Percentiles rank a stretch among this genome's conserved stretches.
Conservation (phyloP, 192 early-diverging fungal genomes). For the Mortierella antarctica region DNA sequence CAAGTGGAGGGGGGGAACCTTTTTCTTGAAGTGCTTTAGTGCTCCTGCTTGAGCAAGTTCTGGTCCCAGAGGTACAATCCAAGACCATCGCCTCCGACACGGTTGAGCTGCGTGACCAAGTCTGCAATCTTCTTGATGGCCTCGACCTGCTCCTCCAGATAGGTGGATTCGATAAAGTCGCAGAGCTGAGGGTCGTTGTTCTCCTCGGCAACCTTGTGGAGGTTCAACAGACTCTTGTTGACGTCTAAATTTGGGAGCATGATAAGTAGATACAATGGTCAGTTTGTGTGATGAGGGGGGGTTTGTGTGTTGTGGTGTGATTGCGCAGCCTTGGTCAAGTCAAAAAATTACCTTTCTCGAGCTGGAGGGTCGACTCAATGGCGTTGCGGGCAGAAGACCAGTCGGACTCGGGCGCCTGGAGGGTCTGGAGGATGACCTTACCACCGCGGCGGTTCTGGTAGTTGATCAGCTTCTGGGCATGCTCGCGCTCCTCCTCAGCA, state of each 20-base stretch:
- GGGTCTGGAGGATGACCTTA: constrained; percentile 59
- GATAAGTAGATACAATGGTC: neutral
- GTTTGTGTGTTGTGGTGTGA: neutral
- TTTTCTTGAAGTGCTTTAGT: neutral
- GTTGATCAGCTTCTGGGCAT: constrained; percentile 59
- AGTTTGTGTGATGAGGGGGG: no score
- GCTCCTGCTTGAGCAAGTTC: constrained; percentile 48
- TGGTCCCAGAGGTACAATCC: constrained; percentile 69
- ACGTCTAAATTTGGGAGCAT: constrained; percentile 56
- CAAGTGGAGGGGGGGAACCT: no score
- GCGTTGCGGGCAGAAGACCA: constrained; percentile 69
- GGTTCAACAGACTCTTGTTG: constrained; percentile 65
- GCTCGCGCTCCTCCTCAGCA: constrained; percentile 59
- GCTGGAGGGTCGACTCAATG: constrained; percentile 64
- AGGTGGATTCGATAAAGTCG: constrained; percentile 63
- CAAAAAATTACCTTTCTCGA: constrained; percentile 57
- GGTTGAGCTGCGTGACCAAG: constrained; percentile 66
- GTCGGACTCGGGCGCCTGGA: constrained; percentile 65
- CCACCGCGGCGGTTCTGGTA: constrained; percentile 68
- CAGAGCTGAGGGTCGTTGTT: constrained; percentile 67
- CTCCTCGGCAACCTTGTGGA: constrained; percentile 63
- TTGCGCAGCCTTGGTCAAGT: neutral
- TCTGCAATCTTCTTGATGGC: constrained; percentile 66
- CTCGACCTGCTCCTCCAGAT: constrained; percentile 65
- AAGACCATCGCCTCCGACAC: constrained; percentile 62